These are phyloP conservation scores for Heterobasidion irregulare DNA, from an alignment of 1,284 basidiomycete genomes.

Conservation along the genomic window DNA sequence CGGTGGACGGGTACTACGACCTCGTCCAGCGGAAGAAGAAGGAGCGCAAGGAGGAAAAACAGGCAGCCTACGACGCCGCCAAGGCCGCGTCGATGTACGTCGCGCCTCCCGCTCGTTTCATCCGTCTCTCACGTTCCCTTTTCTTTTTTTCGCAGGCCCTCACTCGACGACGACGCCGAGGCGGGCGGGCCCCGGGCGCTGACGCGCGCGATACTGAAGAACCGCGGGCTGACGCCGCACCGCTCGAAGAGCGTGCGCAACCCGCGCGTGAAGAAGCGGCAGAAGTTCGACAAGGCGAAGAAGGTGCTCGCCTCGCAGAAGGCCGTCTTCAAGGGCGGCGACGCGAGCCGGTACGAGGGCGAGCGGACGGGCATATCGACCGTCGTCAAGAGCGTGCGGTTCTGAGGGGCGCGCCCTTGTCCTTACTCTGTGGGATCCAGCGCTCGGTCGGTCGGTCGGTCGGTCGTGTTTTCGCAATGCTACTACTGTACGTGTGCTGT, in stretches of 20 bases:
- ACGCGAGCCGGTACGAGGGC: slow-evolving; percentile 56
- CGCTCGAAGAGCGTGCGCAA: slow-evolving; percentile 85
- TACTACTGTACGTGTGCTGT: too few species aligned
- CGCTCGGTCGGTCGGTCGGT: too few species aligned
- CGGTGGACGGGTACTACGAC: slow-evolving; percentile 77
- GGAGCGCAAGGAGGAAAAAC: slow-evolving; percentile 71
- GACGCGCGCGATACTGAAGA: slow-evolving; percentile 85
- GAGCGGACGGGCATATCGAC: slow-evolving; percentile 80
- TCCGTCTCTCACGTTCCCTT: background rate
- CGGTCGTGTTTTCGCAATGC: too few species aligned
- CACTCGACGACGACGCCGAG: slow-evolving; percentile 38
- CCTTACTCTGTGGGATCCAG: background rate
- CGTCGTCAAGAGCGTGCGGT: slow-evolving; percentile 77
- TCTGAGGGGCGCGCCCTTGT: slow-evolving; percentile 19
- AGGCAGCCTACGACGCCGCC: slow-evolving; percentile 68
- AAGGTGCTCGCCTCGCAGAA: slow-evolving; percentile 85
- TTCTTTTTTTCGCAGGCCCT: slow-evolving; percentile 6
- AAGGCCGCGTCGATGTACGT: slow-evolving; percentile 58
- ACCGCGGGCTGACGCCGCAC: slow-evolving; percentile 87
- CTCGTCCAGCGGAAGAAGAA: slow-evolving; percentile 72
- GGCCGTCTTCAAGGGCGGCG: slow-evolving; percentile 78
- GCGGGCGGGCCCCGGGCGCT: slow-evolving; percentile 74
- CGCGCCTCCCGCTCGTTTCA: background rate
- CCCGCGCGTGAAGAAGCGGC: slow-evolving; percentile 92
- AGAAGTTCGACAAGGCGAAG: slow-evolving; percentile 89